Evolutionary conservation across 345 rosid species (phyloP).

Genomic region (Eucalyptus coolabah): DNA sequence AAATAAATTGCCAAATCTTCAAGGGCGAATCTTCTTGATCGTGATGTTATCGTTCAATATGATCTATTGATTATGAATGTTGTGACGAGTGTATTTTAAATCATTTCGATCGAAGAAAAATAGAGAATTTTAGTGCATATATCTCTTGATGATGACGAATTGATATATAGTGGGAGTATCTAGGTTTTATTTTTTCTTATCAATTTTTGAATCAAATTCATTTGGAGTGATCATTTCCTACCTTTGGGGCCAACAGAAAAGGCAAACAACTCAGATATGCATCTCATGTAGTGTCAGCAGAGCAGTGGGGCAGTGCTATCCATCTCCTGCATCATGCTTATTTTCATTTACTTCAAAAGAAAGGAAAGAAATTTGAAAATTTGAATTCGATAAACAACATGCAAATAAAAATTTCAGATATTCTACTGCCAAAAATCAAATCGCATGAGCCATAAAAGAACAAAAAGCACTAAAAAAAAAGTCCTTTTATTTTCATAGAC

Average conservation of each 20-base stretch:
- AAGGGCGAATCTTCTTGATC: neutral
- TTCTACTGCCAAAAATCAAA: neutral
- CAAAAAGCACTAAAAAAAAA: neutral
- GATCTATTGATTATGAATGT: neutral
- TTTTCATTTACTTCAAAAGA: neutral
- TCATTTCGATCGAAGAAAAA: neutral
- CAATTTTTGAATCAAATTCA: neutral
- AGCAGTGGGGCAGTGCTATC: neutral
- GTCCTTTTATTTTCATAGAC: neutral
- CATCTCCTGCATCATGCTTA: neutral
- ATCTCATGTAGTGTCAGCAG: neutral
- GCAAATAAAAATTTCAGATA: neutral
- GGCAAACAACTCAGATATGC: neutral
- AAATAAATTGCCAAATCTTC: neutral
- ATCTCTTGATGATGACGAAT: neutral
- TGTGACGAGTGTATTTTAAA: neutral
- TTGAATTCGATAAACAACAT: neutral
- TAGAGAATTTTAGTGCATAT: neutral
- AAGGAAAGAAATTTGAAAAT: neutral
- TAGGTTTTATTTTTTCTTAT: neutral
- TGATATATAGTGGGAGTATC: neutral
- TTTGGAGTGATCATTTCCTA: neutral
- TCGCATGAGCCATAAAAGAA: neutral
- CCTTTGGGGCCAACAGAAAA: neutral
- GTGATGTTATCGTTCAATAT: neutral